Conservation (phyloP, 148 eudicot genomes). For the Rhododendron williamsianum region DNA sequence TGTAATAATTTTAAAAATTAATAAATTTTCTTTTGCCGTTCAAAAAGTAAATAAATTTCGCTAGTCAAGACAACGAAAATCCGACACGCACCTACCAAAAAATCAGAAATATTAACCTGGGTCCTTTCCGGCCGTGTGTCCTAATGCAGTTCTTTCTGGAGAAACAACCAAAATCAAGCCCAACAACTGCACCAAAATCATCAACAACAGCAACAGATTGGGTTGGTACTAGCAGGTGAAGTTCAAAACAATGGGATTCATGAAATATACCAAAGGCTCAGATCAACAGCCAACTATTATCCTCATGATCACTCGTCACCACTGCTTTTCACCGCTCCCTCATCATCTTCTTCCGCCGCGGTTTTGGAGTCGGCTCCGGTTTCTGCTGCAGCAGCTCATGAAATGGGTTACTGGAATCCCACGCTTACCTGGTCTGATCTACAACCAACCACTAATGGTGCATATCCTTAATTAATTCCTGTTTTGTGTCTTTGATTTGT, state of each 20-base stretch:
- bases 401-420: slow-evolving; percentile 33
- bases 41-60: too few species aligned
- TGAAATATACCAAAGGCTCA: slow-evolving; percentile 51
- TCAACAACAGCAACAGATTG: slow-evolving; percentile 18
- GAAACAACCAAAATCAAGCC: slow-evolving; percentile 27
- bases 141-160: slow-evolving; percentile 22
- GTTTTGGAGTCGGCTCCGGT: slow-evolving; percentile 45
- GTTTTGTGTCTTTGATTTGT: not conserved
- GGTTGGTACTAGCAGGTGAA: slow-evolving; percentile 32
- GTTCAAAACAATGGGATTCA: slow-evolving; percentile 34
- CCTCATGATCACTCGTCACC: slow-evolving; percentile 23
- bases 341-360: slow-evolving; percentile 17
- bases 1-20: too few species aligned
- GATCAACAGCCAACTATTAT: slow-evolving; percentile 35
- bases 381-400: slow-evolving; percentile 7
- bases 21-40: too few species aligned
- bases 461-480: slow-evolving; percentile 31
- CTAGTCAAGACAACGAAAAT: too few species aligned
- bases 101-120: not conserved
- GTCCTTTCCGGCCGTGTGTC: not conserved
- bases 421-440: slow-evolving; percentile 50
- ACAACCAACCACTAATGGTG: slow-evolving; percentile 51
- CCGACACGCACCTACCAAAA: not conserved
- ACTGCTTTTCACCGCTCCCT: slow-evolving; percentile 21
- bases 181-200: not conserved